A percentile compares a stretch with the other conserved stretches of the same genome.
Conservation (phyloP, 768 basidiomycete genomes). For the Ephemerocybe angulata region DNA sequence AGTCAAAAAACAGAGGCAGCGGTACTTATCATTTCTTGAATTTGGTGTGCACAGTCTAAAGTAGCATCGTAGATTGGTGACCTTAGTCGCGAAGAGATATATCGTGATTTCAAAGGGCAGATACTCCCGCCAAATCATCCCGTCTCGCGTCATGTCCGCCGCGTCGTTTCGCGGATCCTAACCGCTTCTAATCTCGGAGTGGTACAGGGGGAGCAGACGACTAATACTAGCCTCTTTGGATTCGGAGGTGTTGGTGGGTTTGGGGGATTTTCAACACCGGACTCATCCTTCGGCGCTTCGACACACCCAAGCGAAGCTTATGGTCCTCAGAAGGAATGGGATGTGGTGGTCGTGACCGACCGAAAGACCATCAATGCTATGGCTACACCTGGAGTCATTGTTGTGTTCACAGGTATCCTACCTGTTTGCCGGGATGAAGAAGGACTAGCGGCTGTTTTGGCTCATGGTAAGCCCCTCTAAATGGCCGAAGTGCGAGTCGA, state of each 20-base stretch:
- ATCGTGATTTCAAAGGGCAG: slow-evolving; percentile 46
- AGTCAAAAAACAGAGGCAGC: slow-evolving; percentile 52
- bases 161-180: slow-evolving; percentile 67
- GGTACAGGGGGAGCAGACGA: slow-evolving; percentile 35
- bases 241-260: slow-evolving; percentile 18
- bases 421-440: slow-evolving; percentile 74
- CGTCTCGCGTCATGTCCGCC: slow-evolving; percentile 60
- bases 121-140: slow-evolving; percentile 69
- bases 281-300: slow-evolving; percentile 24
- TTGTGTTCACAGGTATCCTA: slow-evolving; percentile 88
- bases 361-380: slow-evolving; percentile 70
- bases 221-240: slow-evolving; percentile 20
- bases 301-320: slow-evolving; percentile 19
- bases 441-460: slow-evolving; percentile 78
- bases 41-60: slow-evolving; percentile 13
- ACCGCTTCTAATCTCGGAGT: slow-evolving; percentile 68
- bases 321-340: slow-evolving; percentile 48
- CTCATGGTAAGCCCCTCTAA: slow-evolving; percentile 58
- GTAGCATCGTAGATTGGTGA: slow-evolving; percentile 40
- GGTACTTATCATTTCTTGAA: slow-evolving; percentile 30
- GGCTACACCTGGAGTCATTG: slow-evolving; percentile 72
- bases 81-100: slow-evolving; percentile 36
- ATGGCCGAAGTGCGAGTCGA: background rate
- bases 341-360: slow-evolving; percentile 78
- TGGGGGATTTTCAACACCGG: slow-evolving; percentile 31